phyloP scores from a whole-genome alignment of 768 basidiomycete genomes.

The Pholiota microspora region DNA sequence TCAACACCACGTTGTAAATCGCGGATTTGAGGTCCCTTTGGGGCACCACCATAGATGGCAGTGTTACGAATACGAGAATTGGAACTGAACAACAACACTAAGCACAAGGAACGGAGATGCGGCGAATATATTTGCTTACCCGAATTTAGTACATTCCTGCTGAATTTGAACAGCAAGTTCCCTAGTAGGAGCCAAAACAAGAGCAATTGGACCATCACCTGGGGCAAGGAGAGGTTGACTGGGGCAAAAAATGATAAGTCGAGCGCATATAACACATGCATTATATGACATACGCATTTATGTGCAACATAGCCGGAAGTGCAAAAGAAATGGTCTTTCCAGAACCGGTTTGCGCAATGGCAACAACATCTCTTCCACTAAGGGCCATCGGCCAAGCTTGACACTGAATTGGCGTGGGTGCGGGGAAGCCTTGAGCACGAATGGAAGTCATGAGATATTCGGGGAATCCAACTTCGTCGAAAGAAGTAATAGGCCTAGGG shows the following conservation, averaged over 20 bases:
- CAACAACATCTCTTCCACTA: constrained; percentile 90
- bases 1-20: constrained; percentile 97
- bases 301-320: constrained; percentile 98
- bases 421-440: constrained; percentile 86
- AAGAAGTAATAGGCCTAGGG: constrained; percentile 85
- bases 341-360: constrained; percentile 97
- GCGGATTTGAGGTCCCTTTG: constrained; percentile 97
- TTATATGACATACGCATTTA: constrained; percentile 80
- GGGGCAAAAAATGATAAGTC: constrained; percentile 8
- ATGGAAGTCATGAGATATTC: constrained; percentile 95
- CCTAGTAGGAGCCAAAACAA: constrained; percentile 95
- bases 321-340: constrained; percentile 99
- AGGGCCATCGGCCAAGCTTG: constrained; percentile 99
- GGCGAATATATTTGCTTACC: constrained; percentile 58
- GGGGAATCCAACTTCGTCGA: constrained; percentile 95
- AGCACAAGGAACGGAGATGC: constrained; percentile 3
- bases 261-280: constrained; percentile 12
- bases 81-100: constrained; percentile 42
- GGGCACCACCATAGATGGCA: constrained; percentile 97
- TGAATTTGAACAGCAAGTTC: constrained; percentile 99
- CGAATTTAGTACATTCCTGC: constrained; percentile 98
- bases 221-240: constrained; percentile 91
- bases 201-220: constrained; percentile 96
- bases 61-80: constrained; percentile 98
- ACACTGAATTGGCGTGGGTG: constrained; percentile 95